Conservation (phyloP, 768 basidiomycete species). For the Mycena epipterygia region DNA sequence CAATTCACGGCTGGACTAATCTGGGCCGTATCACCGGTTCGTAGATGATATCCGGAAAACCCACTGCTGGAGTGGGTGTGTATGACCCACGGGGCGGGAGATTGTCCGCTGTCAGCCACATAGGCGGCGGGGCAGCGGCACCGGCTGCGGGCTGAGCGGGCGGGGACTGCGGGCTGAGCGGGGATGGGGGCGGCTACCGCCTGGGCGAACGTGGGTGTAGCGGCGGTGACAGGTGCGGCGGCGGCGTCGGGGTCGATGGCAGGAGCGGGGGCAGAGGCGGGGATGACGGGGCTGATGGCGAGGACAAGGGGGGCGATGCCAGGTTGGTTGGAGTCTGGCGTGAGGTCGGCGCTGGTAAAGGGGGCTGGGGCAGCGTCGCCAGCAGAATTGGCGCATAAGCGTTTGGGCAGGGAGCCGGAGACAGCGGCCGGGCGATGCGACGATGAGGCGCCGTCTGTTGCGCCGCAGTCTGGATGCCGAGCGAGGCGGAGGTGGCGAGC, state of each 20-base stretch:
- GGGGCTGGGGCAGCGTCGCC: not conserved
- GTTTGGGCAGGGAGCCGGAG: not conserved
- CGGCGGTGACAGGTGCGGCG: not conserved
- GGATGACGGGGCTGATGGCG: not conserved
- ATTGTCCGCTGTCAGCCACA: not conserved
- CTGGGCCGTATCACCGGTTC: not conserved
- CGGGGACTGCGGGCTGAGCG: no score
- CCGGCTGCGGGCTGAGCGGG: no score
- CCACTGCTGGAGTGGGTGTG: not conserved
- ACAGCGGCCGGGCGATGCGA: not conserved
- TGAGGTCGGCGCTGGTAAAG: not conserved
- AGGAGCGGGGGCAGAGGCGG: not conserved
- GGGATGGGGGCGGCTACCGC: not conserved
- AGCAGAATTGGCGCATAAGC: not conserved
- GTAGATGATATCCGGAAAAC: not conserved
- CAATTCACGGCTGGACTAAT: no score
- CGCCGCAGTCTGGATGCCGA: not conserved
- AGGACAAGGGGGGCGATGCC: not conserved
- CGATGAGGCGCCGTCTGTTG: not conserved
- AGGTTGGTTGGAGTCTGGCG: not conserved
- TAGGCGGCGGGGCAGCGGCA: no score
- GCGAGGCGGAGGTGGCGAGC: not conserved
- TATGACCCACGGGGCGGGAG: not conserved
- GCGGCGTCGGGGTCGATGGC: not conserved
- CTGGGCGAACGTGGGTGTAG: not conserved